Evolutionary conservation across 345 rosid species (phyloP), one percentile per base, ranked within the genome.

Genomic region (Crucihimalaya himalaica): DNA sequence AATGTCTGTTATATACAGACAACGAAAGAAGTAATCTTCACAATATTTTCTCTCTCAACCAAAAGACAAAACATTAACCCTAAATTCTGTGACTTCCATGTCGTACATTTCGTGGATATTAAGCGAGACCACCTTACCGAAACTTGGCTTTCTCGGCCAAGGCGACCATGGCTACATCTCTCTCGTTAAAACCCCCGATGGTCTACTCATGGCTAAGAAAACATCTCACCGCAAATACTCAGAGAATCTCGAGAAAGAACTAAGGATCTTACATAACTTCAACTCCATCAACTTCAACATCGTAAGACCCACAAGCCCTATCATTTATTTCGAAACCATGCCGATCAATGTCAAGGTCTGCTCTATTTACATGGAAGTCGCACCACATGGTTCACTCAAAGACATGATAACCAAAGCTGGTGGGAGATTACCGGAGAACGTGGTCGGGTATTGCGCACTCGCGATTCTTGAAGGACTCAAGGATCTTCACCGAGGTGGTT

Each of bases 121-220:
- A 21, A 62, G 42, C 12, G 43, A 39, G 12, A 61, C 34, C 20
- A 45, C 68, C 39, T 63, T 61, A 51, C 69, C 68, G 31, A 71
- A 18, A 71, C 61, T 71, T 14, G 75, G 40, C 20, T 48, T n/a
- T 61, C 75, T 71, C 52, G 75, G 75, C 29, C 74, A 60, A 25
- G 75, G 59, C 6, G 10, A 50, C 40, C 27, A 71, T 51, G 75
- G 68, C 45, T 71, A 71, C 25, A 20, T 71, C 28, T 59, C 58
- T 40, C 59, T 71, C 15, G 75, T 71, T 9, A 20, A 27, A 71
- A 23, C 48, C 25, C 31, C 60, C 14, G 61, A 61, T 51, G 68
- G 52, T 25, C 6, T 71, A 61, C 61, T 71, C 29, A 71, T 71
- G 75, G 75, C 75, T 35, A 71, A 61, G 60, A 60, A 60, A 47